Conservation (phyloP, 1,284 basidiomycete species). For the Salmacisia buchloeana region DNA sequence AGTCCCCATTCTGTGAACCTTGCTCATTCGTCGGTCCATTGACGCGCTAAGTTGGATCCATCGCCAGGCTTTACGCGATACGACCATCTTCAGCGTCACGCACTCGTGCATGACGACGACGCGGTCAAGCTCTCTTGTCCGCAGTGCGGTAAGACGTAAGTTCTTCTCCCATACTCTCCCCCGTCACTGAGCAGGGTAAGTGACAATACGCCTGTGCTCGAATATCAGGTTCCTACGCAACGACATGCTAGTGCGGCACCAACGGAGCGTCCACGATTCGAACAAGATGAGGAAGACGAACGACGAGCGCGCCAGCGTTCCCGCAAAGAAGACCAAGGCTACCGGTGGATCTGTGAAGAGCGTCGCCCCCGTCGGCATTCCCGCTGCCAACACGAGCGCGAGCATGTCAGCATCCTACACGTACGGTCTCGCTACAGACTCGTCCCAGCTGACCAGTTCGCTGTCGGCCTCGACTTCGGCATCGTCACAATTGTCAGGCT, state of each 20-base stretch:
- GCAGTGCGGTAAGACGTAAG: conserved; percentile 33
- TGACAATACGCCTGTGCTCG: neutral
- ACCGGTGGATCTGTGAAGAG: too few relatives aligned
- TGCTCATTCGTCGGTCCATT: too few relatives aligned
- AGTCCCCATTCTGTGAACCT: neutral
- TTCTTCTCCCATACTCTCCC: neutral
- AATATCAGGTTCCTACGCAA: conserved; percentile 27
- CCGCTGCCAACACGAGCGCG: too few relatives aligned
- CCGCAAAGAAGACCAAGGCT: conserved; percentile 1
- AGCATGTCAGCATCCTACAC: too few relatives aligned
- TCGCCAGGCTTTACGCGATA: conserved; percentile 17
- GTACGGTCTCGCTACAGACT: too few relatives aligned
- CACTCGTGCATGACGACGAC: conserved; percentile 35
- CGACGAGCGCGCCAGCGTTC: conserved; percentile 11
- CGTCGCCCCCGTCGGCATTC: too few relatives aligned
- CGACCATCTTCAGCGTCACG: conserved; percentile 35
- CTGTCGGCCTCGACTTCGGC: too few relatives aligned
- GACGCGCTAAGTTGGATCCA: neutral
- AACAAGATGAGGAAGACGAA: conserved; percentile 12
- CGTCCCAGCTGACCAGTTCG: too few relatives aligned
- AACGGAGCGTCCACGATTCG: conserved; percentile 24
- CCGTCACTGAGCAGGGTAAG: neutral
- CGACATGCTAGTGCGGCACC: conserved; percentile 33
- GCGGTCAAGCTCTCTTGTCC: conserved; percentile 26
- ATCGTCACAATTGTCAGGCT: too few relatives aligned